Base-by-base conservation (phyloP, 2,329 filamentous ascomycete species). In the Colletotrichum echinochloae region DNA sequence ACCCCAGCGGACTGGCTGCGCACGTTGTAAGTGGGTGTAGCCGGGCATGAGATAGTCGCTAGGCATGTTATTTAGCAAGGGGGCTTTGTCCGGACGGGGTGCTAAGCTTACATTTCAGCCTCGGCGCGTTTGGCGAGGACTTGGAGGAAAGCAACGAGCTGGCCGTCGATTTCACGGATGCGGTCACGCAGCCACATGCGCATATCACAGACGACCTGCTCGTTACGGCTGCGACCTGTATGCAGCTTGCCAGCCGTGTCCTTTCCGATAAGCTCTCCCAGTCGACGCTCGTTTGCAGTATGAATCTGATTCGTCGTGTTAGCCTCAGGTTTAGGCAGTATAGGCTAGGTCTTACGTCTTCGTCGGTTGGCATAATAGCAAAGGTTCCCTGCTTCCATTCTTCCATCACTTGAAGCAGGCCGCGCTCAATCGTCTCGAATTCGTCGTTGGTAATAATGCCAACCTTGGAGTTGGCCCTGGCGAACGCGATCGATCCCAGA, bases 401-500 rank as follows among this genome's bases (percentile, higher is more conserved):
- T 67, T 85, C 75, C 79, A 84, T 77, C 26, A 90, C 85, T 48
- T 83, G 82, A 48, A 84, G 83, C 72, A 97, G 87, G 30, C 94
- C 94, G 51, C 84, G 81, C 82, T 95, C 91, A 77, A 97, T 94
- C 77, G 90, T 86, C 65, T 84, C 76, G 80, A 97, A 95, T 79
- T 97, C 94, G 68, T 89, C 87, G 30, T 87, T 77, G 37, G 89
- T 91, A 56, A 97, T 86, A 77, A 96, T 94, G 74, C 91, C 91
- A 60, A 86, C 86, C 79, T 94, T 93, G 74, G 85, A 84, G 82
- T 97, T 97, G 66, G 93, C 93, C 65, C 92, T 87, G 61, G 94
- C 94, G 79, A 93, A 97, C 18, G 94, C 93, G 74, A 97, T 92
- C 69, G 87, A 91, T 74, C 94, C 94, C 14, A 88, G 87, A 75